Percentiles rank a stretch among this genome's conserved stretches.
Conservation (phyloP, 2,329 filamentous ascomycete species). For the Colletotrichum sp. region DNA sequence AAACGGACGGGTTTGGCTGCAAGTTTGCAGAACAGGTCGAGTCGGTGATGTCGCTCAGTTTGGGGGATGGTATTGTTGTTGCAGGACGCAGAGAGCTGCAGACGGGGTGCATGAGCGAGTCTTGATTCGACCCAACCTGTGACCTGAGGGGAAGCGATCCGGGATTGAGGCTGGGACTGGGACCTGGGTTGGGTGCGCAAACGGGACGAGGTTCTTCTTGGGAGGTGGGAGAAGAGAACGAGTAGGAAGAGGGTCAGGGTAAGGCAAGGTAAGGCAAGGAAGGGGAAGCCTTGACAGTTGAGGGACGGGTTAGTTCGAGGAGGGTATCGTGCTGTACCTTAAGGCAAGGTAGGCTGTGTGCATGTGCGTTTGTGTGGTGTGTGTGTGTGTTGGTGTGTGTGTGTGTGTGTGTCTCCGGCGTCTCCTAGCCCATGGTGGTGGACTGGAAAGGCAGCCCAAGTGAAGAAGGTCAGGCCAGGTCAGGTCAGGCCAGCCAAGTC, state of each 20-base stretch:
- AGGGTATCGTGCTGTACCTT: background rate
- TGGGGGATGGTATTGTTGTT: constrained; percentile 7
- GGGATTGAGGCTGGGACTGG: background rate
- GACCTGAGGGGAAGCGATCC: background rate
- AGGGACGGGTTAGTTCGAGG: background rate
- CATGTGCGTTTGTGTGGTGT: background rate
- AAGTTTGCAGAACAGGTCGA: background rate
- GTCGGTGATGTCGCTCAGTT: background rate
- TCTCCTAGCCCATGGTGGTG: background rate
- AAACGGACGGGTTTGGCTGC: background rate
- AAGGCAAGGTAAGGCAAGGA: background rate
- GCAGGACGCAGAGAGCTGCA: constrained; percentile 6
- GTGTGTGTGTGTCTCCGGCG: background rate
- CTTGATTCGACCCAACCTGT: background rate
- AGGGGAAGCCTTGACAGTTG: background rate
- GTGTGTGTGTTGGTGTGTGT: background rate
- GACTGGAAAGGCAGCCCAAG: background rate
- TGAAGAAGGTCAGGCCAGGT: background rate
- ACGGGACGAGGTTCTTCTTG: background rate
- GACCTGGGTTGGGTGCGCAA: background rate
- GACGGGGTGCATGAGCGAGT: constrained; percentile 10
- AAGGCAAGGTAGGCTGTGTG: background rate
- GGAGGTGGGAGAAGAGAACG: background rate
- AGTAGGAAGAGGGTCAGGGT: background rate
- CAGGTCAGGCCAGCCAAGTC: background rate